Evolutionary conservation across 768 basidiomycete species (phyloP), one percentile per base, ranked within the genome.

Genomic region (Suillus ampliporus): DNA sequence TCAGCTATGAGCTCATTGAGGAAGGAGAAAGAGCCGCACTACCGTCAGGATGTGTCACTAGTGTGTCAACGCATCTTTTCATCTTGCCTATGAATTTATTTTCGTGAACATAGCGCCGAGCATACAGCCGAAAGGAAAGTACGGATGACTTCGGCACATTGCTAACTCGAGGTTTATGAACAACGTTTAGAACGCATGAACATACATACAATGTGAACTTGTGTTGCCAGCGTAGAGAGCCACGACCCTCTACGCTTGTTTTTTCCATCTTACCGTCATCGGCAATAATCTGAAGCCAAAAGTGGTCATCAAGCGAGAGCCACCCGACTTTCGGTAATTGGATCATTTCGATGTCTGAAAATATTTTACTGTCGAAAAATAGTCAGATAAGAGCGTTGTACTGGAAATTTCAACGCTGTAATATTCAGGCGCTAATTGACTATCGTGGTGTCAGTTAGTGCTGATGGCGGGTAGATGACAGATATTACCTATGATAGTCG

Each of bases 271-370:
- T 47, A 10, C 11, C 57, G 14, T 44, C 21, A 46, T 4, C 41
- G 7, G 46, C 37, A 46, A 14, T 19, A 43, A 58, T 44, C 57
- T 46, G 35, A 35, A 58, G 28, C 41, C 35, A 58, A 35, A 58
- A 58, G 28, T 28, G 57, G 40, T 58, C 57, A 28, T 58, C 28
- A 21, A 46, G 35, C 41, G 41, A 26, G 17, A 19, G 23, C 37
- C 26, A 43, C 15, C 57, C 57, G 11, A 58, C 35, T 35, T 58
- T 58, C 6, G 57, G 57, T 19, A 46, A 34, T 10, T 58, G 43
- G 28, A 8, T 17, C 43, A 58, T 31, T 23, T 38, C 41, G 4
- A 58, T 19, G 13, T 46, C 57, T 46, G 23, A 23, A 47, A 23
- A 23, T 47, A 5, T 47, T 13, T 47, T 5, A 47, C 23, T 9